Evolutionary conservation across 73 alveolate species (phyloP).

Genomic region (Blepharisma stoltei): DNA sequence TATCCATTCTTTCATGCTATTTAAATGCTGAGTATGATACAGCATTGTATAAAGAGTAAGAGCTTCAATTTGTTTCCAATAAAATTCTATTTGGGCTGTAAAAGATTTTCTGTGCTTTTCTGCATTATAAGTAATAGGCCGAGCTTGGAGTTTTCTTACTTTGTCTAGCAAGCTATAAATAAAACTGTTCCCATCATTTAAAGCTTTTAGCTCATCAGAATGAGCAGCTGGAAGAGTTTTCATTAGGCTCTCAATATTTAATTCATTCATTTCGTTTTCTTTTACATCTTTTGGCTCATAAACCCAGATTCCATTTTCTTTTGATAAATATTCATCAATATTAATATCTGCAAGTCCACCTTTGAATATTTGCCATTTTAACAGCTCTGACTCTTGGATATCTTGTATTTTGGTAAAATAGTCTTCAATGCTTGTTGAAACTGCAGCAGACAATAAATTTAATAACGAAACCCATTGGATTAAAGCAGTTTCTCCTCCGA

Average conservation of each 20-base stretch:
- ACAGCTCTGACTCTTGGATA: background rate
- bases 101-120: conserved; percentile 51
- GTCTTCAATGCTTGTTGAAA: background rate
- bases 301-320: background rate
- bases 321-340: background rate
- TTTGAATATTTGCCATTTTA: conserved; percentile 5
- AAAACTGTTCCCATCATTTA: conserved; percentile 20
- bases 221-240: background rate
- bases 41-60: conserved; percentile 26
- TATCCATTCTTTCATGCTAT: background rate
- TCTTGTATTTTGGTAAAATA: background rate
- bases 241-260: conserved; percentile 13
- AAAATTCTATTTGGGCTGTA: conserved; percentile 30
- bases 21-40: conserved; percentile 6
- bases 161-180: conserved; percentile 8
- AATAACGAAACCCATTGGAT: conserved; percentile 32
- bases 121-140: conserved; percentile 32
- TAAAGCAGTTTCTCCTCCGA: conserved; percentile 27
- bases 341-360: conserved; percentile 15
- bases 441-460: background rate
- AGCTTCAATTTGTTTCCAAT: conserved; percentile 42
- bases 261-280: background rate
- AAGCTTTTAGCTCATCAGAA: conserved; percentile 19
- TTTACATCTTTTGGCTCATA: background rate
- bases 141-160: conserved; percentile 40